Base-by-base conservation (phyloP, 371 early-diverging fungal genomes). In the Mortierella sp. region DNA sequence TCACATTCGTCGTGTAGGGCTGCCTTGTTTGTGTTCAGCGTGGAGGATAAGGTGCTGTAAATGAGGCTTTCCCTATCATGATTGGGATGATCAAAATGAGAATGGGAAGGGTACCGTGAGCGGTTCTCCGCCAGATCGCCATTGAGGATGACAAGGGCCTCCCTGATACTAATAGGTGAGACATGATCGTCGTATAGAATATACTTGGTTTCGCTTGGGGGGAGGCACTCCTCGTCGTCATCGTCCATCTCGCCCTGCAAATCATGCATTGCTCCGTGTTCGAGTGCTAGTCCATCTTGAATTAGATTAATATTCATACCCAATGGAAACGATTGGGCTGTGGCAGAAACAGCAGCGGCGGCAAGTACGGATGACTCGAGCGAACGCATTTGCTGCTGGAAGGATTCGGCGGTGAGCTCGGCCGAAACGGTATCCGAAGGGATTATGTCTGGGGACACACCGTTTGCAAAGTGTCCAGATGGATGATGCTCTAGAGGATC, bases 171-270 rank as follows among this genome's bases (percentile, higher is more conserved):
- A 9, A 76, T 28, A 13, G 82, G 82, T 48, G 76, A 63, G 59
- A 81, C 73, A 28, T 69, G 70, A 67, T 81, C 82, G 52, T 81
- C 82, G 52, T 81, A 81, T 53, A 81, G 66, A 22, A 81, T 53
- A 19, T 81, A 75, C 33, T 81, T 81, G 28, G 72, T 71, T 63
- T 81, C 82, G 41, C 82, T 81, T 8, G 82, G 82, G 0, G 76
- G 82, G 1, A 69, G 45, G 45, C 70, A 81, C 8, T 81, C 81
- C 40, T 79, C 80, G 50, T 73, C 73, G 15, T 76, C 82, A 11
- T 72, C 72, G 7, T 73, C 74, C 47, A 58, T 47, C 11, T 70
- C 69, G 19, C 50, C 69, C 69, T 48, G 63, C 40, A 71, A 41
- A 21, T 36, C 65, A 59, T 65, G 72, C 65, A 70, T 8, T 8